phyloP scores from a whole-genome alignment of 2,329 filamentous ascomycete genomes.

The Aureobasidium subglaciale region DNA sequence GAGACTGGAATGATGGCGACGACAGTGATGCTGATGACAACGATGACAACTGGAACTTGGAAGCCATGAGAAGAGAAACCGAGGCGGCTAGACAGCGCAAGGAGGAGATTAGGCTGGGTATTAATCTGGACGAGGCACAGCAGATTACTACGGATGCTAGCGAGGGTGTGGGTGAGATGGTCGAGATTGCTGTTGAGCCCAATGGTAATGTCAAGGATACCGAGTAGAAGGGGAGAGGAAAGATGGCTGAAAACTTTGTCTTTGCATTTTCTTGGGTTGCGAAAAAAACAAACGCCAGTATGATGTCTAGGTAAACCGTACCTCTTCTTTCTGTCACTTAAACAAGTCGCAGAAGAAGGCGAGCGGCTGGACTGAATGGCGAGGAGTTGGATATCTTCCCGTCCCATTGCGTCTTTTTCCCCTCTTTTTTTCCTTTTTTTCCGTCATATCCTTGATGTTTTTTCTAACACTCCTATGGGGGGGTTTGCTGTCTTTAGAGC shows the following conservation, averaged over 20 bases:
- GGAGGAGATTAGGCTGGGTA: constrained; percentile 62
- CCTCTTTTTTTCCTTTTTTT: too few relatives aligned
- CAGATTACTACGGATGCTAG: neutral
- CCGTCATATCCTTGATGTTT: too few relatives aligned
- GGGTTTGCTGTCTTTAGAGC: too few relatives aligned
- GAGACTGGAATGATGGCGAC: constrained; percentile 71
- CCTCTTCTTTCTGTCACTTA: neutral
- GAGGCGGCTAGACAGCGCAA: constrained; percentile 65
- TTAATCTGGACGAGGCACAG: constrained; percentile 10
- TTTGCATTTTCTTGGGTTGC: neutral
- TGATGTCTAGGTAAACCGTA: neutral
- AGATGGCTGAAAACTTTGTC: neutral
- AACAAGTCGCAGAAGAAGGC: too few relatives aligned
- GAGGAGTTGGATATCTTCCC: too few relatives aligned
- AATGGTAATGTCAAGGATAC: constrained; percentile 14
- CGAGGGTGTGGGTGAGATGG: constrained; percentile 16
- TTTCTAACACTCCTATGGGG: too few relatives aligned
- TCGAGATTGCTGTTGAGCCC: constrained; percentile 13
- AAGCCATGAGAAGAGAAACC: constrained; percentile 77
- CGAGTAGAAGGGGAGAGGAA: neutral
- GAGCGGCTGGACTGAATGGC: neutral
- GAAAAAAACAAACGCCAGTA: neutral
- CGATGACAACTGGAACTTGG: constrained; percentile 72
- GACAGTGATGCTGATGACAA: constrained; percentile 59
- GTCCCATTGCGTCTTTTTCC: too few relatives aligned